Percentiles rank a stretch among this genome's conserved stretches.
phyloP scores from a whole-genome alignment of 257 asterid genomes.

The Scutellaria minor region DNA sequence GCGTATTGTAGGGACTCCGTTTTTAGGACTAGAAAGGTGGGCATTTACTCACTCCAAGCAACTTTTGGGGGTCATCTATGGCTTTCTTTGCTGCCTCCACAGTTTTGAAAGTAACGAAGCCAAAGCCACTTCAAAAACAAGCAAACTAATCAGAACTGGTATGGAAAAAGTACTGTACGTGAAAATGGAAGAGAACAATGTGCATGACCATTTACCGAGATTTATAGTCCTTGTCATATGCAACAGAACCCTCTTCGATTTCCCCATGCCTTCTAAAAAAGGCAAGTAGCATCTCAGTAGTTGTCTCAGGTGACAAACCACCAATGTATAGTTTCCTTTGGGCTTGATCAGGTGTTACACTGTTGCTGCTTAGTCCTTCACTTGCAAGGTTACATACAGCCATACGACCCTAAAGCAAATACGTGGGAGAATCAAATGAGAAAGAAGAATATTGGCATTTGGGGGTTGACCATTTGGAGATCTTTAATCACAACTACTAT shows the following conservation, averaged over 20 bases:
- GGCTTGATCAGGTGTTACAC: slow-evolving; percentile 63
- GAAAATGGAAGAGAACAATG: slow-evolving; percentile 18
- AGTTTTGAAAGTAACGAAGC: slow-evolving; percentile 77
- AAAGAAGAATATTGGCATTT: background rate
- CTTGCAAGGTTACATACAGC: slow-evolving; percentile 89
- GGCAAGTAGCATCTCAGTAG: slow-evolving; percentile 72
- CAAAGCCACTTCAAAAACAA: slow-evolving; percentile 70
- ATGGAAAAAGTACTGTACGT: background rate
- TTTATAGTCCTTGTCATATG: slow-evolving; percentile 76
- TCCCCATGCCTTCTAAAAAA: slow-evolving; percentile 71
- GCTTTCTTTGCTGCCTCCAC: slow-evolving; percentile 84
- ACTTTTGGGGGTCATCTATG: slow-evolving; percentile 73
- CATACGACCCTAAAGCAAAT: slow-evolving; percentile 75
- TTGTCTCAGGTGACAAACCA: slow-evolving; percentile 78
- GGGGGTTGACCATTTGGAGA: background rate
- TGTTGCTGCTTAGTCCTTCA: slow-evolving; percentile 62
- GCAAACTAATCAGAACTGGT: slow-evolving; percentile 37
- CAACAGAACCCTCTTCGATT: slow-evolving; percentile 93
- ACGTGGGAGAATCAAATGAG: slow-evolving; percentile 27
- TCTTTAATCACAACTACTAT: background rate
- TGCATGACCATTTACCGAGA: slow-evolving; percentile 59
- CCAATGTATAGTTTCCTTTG: slow-evolving; percentile 85
- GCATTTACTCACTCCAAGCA: slow-evolving; percentile 68
- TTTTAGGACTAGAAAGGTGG: slow-evolving; percentile 3
- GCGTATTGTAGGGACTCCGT: background rate